Conservation (phyloP, 1,139 yeast genomes). For the Eremothecium cymbalariae region DNA sequence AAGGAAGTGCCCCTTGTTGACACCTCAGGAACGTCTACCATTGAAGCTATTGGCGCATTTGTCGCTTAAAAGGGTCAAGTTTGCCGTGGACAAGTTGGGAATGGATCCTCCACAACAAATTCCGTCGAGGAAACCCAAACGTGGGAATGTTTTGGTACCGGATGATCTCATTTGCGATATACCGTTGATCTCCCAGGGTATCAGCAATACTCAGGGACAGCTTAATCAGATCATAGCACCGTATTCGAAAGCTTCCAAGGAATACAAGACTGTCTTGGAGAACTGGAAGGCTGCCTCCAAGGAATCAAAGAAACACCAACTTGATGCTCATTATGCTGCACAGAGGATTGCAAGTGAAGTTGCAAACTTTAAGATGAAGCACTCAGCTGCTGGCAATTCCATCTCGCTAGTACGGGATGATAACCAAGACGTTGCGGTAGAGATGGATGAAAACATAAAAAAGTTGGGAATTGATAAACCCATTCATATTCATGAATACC, state of each 20-base stretch:
- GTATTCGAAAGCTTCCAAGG: conserved; percentile 40
- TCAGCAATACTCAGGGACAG: conserved; percentile 32
- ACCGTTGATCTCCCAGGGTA: conserved; percentile 60
- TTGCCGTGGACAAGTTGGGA: conserved; percentile 59
- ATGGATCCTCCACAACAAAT: conserved; percentile 93
- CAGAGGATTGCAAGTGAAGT: conserved; percentile 61
- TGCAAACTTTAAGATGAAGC: conserved; percentile 28
- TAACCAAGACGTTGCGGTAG: conserved; percentile 19
- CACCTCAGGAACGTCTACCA: conserved; percentile 28
- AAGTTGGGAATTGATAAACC: conserved; percentile 49
- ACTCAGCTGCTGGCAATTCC: conserved; percentile 7
- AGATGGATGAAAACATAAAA: conserved; percentile 30
- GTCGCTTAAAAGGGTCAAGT: conserved; percentile 59
- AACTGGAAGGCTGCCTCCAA: conserved; percentile 45
- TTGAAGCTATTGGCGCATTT: conserved; percentile 35
- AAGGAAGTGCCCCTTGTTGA: conserved; percentile 34
- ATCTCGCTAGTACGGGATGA: conserved; percentile 21
- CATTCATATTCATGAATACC: conserved; percentile 58
- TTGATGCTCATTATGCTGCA: conserved; percentile 67
- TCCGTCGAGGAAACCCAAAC: conserved; percentile 76
- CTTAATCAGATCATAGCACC: conserved; percentile 13
- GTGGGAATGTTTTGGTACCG: conserved; percentile 72
- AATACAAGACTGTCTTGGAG: conserved; percentile 48
- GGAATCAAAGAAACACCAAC: conserved; percentile 65
- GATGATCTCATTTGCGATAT: conserved; percentile 55